These are phyloP conservation scores for Setaria italica DNA, from an alignment of 202 grass and related monocot species.

Conservation along the genomic window DNA sequence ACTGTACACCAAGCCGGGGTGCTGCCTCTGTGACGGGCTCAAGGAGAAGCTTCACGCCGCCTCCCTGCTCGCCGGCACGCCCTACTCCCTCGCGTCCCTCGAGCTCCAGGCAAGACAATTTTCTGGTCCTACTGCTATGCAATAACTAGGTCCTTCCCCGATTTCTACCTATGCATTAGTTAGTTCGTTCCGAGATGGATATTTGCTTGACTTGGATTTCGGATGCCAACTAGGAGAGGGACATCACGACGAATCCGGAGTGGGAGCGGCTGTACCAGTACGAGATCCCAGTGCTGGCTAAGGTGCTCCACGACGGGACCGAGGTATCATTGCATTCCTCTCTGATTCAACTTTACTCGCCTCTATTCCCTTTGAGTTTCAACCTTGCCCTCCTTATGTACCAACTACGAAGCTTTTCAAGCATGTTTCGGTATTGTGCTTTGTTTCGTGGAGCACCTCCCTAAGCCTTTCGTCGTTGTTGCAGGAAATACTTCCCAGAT, in stretches of 20 bases:
- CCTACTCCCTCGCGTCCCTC: conserved; percentile 69
- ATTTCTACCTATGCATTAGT: background rate
- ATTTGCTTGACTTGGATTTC: conserved; percentile 12
- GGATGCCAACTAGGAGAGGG: conserved; percentile 60
- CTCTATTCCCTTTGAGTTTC: background rate
- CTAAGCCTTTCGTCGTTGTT: conserved; percentile 11
- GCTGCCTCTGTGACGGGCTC: conserved; percentile 93
- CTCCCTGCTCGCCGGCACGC: conserved; percentile 61
- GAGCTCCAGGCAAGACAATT: conserved; percentile 69
- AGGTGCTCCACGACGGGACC: conserved; percentile 76
- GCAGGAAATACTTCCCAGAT: conserved; percentile 84
- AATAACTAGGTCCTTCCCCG: background rate
- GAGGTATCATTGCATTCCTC: conserved; percentile 52
- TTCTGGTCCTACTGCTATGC: background rate
- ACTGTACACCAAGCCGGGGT: conserved; percentile 83
- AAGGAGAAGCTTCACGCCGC: conserved; percentile 91
- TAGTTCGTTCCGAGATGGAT: conserved; percentile 16
- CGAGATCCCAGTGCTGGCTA: conserved; percentile 92
- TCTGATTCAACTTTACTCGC: background rate
- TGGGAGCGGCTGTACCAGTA: conserved; percentile 89
- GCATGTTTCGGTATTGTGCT: background rate
- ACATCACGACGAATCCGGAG: conserved; percentile 75
- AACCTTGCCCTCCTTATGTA: background rate
- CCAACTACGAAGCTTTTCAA: background rate
- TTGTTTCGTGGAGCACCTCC: background rate